phyloP scores from a whole-genome alignment of 768 basidiomycete genomes.

The Leucocoprinus leucothites region DNA sequence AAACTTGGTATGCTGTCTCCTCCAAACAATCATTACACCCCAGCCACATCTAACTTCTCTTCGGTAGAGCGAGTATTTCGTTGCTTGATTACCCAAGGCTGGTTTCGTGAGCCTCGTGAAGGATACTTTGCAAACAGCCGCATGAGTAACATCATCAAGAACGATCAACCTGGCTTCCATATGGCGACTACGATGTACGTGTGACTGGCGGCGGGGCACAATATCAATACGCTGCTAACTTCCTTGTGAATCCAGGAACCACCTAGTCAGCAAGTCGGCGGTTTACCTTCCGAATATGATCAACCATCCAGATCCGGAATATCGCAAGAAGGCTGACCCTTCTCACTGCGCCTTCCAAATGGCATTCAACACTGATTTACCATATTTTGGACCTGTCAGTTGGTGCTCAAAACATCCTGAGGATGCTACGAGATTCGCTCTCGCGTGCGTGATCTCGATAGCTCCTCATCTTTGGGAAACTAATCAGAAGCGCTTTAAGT shows the following conservation, averaged over 20 bases:
- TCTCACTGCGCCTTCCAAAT: conserved; percentile 37
- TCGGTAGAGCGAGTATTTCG: conserved; percentile 30
- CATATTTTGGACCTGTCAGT: conserved; percentile 32
- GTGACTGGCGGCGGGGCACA: background rate
- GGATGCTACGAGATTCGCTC: conserved; percentile 32
- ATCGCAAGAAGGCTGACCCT: conserved; percentile 30
- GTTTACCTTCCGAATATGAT: conserved; percentile 30
- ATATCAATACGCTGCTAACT: too few species aligned
- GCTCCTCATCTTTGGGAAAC: background rate
- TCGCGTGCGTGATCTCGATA: conserved; percentile 22
- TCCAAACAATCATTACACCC: background rate
- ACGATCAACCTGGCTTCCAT: conserved; percentile 30
- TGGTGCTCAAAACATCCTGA: conserved; percentile 36
- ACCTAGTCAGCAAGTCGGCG: conserved; percentile 31
- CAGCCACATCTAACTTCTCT: background rate
- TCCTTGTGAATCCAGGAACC: conserved; percentile 24
- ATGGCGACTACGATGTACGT: conserved; percentile 35
- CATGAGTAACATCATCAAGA: conserved; percentile 32
- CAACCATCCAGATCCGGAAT: conserved; percentile 31
- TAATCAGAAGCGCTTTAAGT: conserved; percentile 14
- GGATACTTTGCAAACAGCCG: conserved; percentile 37
- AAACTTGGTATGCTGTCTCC: conserved; percentile 27
- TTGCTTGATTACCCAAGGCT: conserved; percentile 32
- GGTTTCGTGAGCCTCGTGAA: conserved; percentile 33
- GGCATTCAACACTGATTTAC: conserved; percentile 30